Evolutionary conservation across 2,329 filamentous ascomycete species (phyloP).

Genomic region (Microcyclosporella mali): DNA sequence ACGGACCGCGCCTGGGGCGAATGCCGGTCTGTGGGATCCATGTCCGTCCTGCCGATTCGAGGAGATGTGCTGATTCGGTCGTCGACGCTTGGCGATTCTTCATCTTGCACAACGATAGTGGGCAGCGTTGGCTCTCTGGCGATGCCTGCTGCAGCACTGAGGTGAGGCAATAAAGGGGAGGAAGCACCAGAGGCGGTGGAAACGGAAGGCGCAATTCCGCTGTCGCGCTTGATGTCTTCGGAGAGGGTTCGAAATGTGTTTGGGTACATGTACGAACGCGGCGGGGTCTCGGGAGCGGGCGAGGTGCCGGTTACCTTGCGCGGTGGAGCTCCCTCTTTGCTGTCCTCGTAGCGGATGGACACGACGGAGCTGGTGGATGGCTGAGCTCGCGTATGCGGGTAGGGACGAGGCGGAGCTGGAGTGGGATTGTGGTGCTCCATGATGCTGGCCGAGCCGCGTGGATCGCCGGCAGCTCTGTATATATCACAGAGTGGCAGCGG

Average conservation of each 20-base stretch:
- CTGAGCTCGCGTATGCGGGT: not conserved
- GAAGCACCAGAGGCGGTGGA: conserved; percentile 18
- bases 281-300: not conserved
- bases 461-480: too few species aligned
- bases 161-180: conserved; percentile 2
- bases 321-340: conserved; percentile 2
- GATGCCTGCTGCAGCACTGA: conserved; percentile 13
- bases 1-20: not conserved
- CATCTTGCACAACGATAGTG: conserved; percentile 41
- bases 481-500: too few species aligned
- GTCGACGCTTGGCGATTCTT: conserved; percentile 16
- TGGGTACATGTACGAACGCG: conserved; percentile 4
- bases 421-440: too few species aligned
- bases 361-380: not conserved
- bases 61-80: conserved; percentile 14
- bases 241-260: not conserved
- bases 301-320: not conserved
- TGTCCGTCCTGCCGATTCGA: not conserved
- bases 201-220: conserved; percentile 27
- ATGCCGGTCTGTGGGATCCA: conserved; percentile 4
- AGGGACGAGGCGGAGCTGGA: too few species aligned
- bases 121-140: conserved; percentile 38
- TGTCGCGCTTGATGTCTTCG: conserved; percentile 31
- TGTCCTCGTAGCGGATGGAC: conserved; percentile 1
- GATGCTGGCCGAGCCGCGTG: too few species aligned